Evolutionary conservation across 1,284 basidiomycete species (phyloP).

Genomic region (Singerocomus inundabilis): DNA sequence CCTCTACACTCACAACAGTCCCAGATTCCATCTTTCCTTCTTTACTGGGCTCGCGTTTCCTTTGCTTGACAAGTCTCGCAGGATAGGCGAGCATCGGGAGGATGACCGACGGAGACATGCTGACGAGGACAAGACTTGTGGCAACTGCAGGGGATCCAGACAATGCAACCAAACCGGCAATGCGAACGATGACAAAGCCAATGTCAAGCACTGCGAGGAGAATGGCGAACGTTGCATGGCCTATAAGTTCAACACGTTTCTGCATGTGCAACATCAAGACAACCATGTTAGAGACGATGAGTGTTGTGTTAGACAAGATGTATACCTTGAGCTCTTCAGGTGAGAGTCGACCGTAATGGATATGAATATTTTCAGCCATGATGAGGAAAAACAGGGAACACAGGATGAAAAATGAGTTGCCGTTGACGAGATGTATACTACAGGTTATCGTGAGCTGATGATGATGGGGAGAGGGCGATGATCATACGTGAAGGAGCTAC

Average conservation of each 20-base stretch:
- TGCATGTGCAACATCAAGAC: background rate
- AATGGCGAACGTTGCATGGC: conserved; percentile 19
- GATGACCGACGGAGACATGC: conserved; percentile 8
- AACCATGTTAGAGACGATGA: background rate
- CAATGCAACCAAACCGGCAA: conserved; percentile 13
- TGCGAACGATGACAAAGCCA: conserved; percentile 18
- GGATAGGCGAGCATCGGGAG: conserved; percentile 5
- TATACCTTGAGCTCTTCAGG: conserved; percentile 27
- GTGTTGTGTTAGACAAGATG: background rate
- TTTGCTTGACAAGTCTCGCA: background rate
- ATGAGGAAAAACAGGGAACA: conserved; percentile 17
- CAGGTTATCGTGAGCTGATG: background rate
- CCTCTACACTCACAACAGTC: background rate
- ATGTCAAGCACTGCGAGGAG: conserved; percentile 24
- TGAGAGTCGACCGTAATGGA: conserved; percentile 25
- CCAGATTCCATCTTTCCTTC: conserved; percentile 10
- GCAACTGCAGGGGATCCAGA: conserved; percentile 18
- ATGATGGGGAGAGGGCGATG: background rate
- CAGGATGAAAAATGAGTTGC: conserved; percentile 10
- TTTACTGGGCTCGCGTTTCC: background rate
- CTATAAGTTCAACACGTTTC: conserved; percentile 17
- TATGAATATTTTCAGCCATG: conserved; percentile 23
- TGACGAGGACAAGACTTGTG: conserved; percentile 18
- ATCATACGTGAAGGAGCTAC: conserved; percentile 24
- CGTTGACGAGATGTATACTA: conserved; percentile 26